phyloP scores from a whole-genome alignment of 208 protist species.

The Trypanosoma brucei region DNA sequence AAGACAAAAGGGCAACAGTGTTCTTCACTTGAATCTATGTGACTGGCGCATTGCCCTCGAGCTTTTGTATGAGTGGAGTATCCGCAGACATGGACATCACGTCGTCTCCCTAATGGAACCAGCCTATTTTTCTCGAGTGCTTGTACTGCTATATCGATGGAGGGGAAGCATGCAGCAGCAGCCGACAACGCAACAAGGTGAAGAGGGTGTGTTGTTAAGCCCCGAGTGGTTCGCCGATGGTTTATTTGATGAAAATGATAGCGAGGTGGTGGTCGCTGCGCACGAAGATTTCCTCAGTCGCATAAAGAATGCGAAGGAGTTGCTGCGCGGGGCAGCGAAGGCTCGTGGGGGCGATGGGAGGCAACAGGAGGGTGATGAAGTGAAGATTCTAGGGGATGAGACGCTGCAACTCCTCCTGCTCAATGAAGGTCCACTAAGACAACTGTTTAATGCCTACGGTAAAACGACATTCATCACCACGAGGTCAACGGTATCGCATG shows the following conservation, averaged over 20 bases:
- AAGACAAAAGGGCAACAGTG: conserved; percentile 1
- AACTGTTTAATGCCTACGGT: conserved; percentile 68
- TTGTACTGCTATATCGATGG: conserved; percentile 58
- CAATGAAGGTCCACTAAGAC: conserved; percentile 56
- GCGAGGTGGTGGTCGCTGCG: conserved; percentile 33
- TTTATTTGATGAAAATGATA: conserved; percentile 32
- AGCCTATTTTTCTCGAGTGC: conserved; percentile 46
- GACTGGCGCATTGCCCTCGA: conserved; percentile 51
- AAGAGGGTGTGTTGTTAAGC: no score
- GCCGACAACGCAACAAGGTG: not conserved
- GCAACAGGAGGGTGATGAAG: not conserved
- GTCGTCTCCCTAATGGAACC: conserved; percentile 42
- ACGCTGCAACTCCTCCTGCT: conserved; percentile 39
- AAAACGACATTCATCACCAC: conserved; percentile 3
- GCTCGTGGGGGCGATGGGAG: not conserved
- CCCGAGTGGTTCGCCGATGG: conserved; percentile 18
- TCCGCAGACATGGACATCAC: conserved; percentile 53
- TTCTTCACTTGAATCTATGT: conserved; percentile 19
- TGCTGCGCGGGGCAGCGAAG: not conserved
- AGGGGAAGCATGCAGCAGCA: conserved; percentile 3
- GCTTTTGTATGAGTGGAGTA: conserved; percentile 40
- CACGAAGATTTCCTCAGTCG: conserved; percentile 33
- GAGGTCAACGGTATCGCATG: not conserved
- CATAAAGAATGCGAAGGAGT: not conserved
- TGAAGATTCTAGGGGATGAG: conserved; percentile 20